These are phyloP conservation scores for Fusarium pininemorale DNA, from an alignment of 2,329 filamentous ascomycete genomes.

Conservation along the genomic window DNA sequence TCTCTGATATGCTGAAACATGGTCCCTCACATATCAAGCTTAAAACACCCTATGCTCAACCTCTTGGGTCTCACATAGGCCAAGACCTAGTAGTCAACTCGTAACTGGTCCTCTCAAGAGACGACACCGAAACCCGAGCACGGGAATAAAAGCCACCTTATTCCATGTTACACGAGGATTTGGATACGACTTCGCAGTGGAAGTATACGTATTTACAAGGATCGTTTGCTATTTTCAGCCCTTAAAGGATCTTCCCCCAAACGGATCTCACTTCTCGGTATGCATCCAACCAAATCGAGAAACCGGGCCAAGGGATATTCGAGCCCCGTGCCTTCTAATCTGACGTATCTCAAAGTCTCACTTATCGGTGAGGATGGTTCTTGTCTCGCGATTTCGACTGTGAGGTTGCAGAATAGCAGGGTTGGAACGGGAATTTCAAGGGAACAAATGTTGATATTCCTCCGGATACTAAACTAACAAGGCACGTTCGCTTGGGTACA, in stretches of 20 bases:
- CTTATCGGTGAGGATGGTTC: not conserved
- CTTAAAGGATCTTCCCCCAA: not conserved
- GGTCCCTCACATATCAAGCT: not conserved
- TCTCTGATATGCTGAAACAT: constrained; percentile 5
- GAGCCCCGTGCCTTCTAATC: constrained; percentile 5
- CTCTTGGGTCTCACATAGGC: not conserved
- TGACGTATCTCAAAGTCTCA: constrained; percentile 18
- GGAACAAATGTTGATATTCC: not conserved
- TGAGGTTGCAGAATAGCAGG: constrained; percentile 14
- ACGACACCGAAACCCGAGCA: not conserved
- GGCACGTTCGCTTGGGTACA: constrained; percentile 15
- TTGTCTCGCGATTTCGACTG: not conserved
- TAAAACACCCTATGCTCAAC: not conserved
- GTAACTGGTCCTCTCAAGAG: not conserved
- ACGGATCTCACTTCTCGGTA: constrained; percentile 11
- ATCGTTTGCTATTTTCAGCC: constrained; percentile 26
- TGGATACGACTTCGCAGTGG: not conserved
- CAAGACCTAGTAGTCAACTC: not conserved
- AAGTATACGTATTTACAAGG: constrained; percentile 3
- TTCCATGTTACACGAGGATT: constrained; percentile 4
- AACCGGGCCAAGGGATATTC: not conserved
- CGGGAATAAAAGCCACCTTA: not conserved
- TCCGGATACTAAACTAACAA: not conserved
- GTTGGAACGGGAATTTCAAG: constrained; percentile 10
- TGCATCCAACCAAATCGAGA: constrained; percentile 18